Evolutionary conservation across 1,139 yeast species (phyloP), one percentile per base, ranked within the genome.

Genomic region (Nadsonia commutata): DNA sequence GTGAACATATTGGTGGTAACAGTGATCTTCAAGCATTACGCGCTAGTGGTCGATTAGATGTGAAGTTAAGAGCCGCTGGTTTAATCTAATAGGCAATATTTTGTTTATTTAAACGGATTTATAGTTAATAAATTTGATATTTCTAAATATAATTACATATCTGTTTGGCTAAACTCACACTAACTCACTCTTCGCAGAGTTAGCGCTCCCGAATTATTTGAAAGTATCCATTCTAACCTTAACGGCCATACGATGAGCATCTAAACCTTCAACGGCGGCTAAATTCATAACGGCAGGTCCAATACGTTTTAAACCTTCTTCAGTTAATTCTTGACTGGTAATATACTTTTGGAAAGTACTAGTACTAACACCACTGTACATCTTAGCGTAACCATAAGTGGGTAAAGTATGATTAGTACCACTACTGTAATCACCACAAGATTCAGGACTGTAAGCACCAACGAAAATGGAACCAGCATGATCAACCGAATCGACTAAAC

Each of bases 341-440:
- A 90, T 82, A 66, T 83, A 86, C 65, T 93, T 90, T 64, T 84
- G 94, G 77, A 85, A 90, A 0, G 96, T 86, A 42, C 88, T 80
- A 27, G 97, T 88, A 66, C 90, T 90, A 47, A 88, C 97, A 46
- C 99, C 99, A 51, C 94, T 81, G 66, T 90, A 90, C 73, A 85
- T 94, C 66, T 86, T 80, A 41, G 99, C 97, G 59, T 90, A 90
- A 42, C 99, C 98, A 60, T 90, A 90, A 0, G 99, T 90, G 47
- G 98, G 99, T 56, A 90, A 72, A 0, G 98, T 90, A 66, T 88
- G 97, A 70, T 90, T 90, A 5, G 98, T 90, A 59, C 98, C 97
- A 49, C 90, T 78, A 1, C 97, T 86, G 67, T 90, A 93, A 64
- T 93, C 98, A 56, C 99, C 99, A 63, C 97, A 88, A 2, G 95